phyloP scores from a whole-genome alignment of 164 flowering plant species.

The Warburgia ugandensis region DNA sequence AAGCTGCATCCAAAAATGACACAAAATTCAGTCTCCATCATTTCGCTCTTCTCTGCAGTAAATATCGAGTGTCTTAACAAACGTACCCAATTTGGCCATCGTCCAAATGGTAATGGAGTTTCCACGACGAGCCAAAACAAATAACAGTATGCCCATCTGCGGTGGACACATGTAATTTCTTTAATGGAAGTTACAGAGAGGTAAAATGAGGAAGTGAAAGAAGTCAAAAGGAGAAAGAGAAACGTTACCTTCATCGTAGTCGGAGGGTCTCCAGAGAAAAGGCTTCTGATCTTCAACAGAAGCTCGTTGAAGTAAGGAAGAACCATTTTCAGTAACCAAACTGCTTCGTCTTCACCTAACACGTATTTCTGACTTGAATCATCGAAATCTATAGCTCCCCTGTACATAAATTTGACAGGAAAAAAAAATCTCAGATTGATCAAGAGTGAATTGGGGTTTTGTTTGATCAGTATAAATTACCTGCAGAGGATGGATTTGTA shows the following conservation, averaged over 20 bases:
- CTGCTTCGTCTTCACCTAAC: constrained; percentile 75
- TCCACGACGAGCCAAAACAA: constrained; percentile 74
- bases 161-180: constrained; percentile 15
- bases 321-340: constrained; percentile 54
- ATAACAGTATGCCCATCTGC: constrained; percentile 79
- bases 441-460: neutral
- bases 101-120: constrained; percentile 85
- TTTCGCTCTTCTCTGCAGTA: too few relatives aligned
- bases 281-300: constrained; percentile 43
- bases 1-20: too few relatives aligned
- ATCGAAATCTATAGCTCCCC: constrained; percentile 35
- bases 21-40: too few relatives aligned
- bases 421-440: neutral
- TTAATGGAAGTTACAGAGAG: too few relatives aligned
- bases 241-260: constrained; percentile 73
- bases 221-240: constrained; percentile 3
- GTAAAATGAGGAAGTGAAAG: neutral
- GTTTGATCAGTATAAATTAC: constrained; percentile 20
- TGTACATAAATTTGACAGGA: constrained; percentile 11
- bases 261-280: constrained; percentile 86
- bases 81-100: constrained; percentile 63
- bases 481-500: constrained; percentile 59
- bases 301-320: constrained; percentile 82
- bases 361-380: constrained; percentile 25
- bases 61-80: neutral